Conservation (phyloP, 352 stramenopile genomes). For the Pythium coloratum region DNA sequence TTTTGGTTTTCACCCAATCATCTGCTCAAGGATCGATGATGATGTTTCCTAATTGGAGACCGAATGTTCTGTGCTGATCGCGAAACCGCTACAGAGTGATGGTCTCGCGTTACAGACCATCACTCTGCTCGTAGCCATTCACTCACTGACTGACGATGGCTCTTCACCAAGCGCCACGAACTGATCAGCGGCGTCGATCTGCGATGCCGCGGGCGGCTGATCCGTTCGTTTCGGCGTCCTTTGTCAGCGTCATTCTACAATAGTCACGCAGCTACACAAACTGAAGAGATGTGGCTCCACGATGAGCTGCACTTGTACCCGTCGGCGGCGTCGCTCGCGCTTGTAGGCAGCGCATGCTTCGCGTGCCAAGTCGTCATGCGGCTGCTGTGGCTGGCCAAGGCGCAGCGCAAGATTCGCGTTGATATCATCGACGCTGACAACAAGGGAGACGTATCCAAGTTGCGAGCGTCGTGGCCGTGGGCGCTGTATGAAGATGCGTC, state of each 20-base stretch:
- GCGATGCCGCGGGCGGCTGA: background rate
- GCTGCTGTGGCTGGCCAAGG: constrained; percentile 8
- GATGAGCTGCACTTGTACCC: constrained; percentile 53
- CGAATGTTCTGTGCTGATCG: background rate
- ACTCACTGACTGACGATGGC: background rate
- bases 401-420: constrained; percentile 6
- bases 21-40: constrained; percentile 3
- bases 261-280: background rate
- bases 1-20: constrained; percentile 4
- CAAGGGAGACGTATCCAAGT: constrained; percentile 2
- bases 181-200: background rate
- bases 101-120: background rate
- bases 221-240: background rate
- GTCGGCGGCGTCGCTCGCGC: constrained; percentile 32
- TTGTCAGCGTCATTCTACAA: background rate
- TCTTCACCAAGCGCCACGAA: background rate
- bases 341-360: constrained; percentile 30
- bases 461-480: constrained; percentile 7
- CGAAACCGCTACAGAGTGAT: background rate
- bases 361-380: constrained; percentile 36
- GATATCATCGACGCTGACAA: background rate
- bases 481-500: constrained; percentile 2
- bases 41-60: background rate
- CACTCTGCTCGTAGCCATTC: background rate
- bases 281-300: constrained; percentile 23